Evolutionary conservation across 495 filamentous ascomycete species (phyloP).

Genomic region (Tuber borchii): DNA sequence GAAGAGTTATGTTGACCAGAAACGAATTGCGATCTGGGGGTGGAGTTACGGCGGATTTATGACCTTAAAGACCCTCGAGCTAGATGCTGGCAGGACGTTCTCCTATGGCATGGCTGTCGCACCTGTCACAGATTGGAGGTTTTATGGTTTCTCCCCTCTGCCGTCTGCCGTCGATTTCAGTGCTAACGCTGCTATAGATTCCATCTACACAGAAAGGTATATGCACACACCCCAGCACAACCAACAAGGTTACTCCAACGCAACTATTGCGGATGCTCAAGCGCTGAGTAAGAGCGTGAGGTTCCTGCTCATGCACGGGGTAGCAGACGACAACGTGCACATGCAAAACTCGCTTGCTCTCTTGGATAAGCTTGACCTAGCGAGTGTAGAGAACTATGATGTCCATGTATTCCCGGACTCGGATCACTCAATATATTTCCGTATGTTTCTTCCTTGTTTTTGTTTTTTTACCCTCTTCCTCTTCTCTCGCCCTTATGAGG

Average conservation of each 20-base stretch:
- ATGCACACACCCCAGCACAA: slow-evolving; percentile 90
- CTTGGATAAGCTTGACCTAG: slow-evolving; percentile 79
- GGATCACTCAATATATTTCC: slow-evolving; percentile 92
- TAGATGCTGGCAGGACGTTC: slow-evolving; percentile 83
- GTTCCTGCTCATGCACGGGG: slow-evolving; percentile 90
- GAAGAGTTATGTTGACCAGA: slow-evolving; percentile 76
- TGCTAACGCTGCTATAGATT: slow-evolving; percentile 50
- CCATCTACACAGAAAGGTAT: slow-evolving; percentile 91
- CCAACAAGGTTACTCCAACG: slow-evolving; percentile 64
- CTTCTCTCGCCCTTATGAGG: background rate
- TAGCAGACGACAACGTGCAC: slow-evolving; percentile 94
- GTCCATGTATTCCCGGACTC: slow-evolving; percentile 93
- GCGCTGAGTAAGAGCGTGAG: slow-evolving; percentile 67
- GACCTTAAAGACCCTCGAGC: slow-evolving; percentile 91
- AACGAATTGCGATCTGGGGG: slow-evolving; percentile 87
- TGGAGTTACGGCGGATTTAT: slow-evolving; percentile 98
- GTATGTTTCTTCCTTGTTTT: slow-evolving; percentile 22
- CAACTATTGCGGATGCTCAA: slow-evolving; percentile 63
- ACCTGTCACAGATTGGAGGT: slow-evolving; percentile 94
- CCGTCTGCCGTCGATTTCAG: background rate
- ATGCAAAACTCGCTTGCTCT: slow-evolving; percentile 84
- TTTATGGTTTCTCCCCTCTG: slow-evolving; percentile 55
- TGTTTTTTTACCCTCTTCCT: background rate
- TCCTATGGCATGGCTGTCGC: slow-evolving; percentile 96
- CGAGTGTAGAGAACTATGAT: slow-evolving; percentile 86